Base-by-base conservation (phyloP, 352 stramenopile species). In the Globisporangium radiosum region DNA sequence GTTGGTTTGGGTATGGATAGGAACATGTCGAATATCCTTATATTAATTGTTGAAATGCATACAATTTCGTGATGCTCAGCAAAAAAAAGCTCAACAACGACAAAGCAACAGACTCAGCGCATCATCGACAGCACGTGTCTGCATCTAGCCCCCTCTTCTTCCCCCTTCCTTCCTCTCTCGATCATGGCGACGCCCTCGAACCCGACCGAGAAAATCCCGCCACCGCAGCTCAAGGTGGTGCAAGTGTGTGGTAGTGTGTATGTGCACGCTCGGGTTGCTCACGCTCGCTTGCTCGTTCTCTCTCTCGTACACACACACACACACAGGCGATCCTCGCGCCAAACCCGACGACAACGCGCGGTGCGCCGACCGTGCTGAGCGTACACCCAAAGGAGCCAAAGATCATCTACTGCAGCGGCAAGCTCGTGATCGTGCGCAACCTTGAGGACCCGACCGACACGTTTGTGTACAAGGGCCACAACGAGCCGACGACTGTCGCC, bases 391-490 rank as follows among this genome's bases (percentile, higher is more conserved):
- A 87, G 65, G 83, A 94, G 64, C 77, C 84, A 49, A 94, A 95
- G 59, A 70, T 97, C 68, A 95, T 97, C 68, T 97, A 97, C 74
- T 91, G 83, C 69, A 91, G 75, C 60, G 90, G 89, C 47, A 97
- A 97, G 67, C 83, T 94, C 57, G 87, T 97, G 42, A 70, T 97
- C 6, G 83, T 97, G 56, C 84, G 90, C 52, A 92, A 93, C 70
- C 66, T 97, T 40, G 84, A 88, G 3, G 75, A 96, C 58, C 79
- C 87, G 59, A 76, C 66, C 5, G 79, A 96, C 59, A 90, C 78
- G 57, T 97, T 98, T 57, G 88, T 98, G 36, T 98, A 99, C 81
- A 92, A 96, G 54, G 94, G 94, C 58, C 96, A 99, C 74, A 96
- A 96, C 52, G 81, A 95, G 45, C 73, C 73, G 15, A 96, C 92